Base-by-base conservation (phyloP, 495 filamentous ascomycete species). In the Ramalina intermedia region DNA sequence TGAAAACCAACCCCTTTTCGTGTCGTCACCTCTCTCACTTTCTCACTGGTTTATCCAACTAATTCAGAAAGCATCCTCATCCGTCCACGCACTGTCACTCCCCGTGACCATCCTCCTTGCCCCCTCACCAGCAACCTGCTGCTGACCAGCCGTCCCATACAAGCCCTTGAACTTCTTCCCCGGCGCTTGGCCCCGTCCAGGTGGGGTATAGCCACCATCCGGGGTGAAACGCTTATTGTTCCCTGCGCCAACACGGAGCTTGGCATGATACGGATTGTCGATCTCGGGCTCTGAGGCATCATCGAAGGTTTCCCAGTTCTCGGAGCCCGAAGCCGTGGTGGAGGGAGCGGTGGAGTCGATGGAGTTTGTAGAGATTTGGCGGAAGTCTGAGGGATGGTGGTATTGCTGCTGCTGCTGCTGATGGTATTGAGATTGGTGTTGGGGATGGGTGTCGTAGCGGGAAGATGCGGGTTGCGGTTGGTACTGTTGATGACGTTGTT, bases 231-330 rank as follows among this genome's bases (percentile, higher is more conserved):
- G 69, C 69, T 82, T 79, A 57, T 72, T 33, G 29, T 72, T 14
- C 24, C 54, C 41, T 72, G 69, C 33, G 81, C 80, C 20, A 80
- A 78, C 29, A 48, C 79, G 72, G 47, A 87, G 63, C 59, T 82
- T 87, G 50, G 83, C 80, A 58, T 84, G 87, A 61, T 90, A 88
- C 7, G 76, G 70, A 48, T 88, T 83, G 61, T 89, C 87, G 29
- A 63, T 64, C 54, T 91, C 86, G 0, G 82, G 81, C 47, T 81
- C 86, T 3, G 78, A 81, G 37, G 72, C 76, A 61, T 86, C 82
- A 54, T 87, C 83, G 52, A 87, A 94, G 20, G 86, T 93, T 67
- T 96, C 87, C 88, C 88, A 96, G 62, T 96, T 96, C 65, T 94
- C 88, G 0, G 84, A 90, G 3, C 86, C 85, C 11, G 84, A 82